Evolutionary conservation across 1,139 yeast species (phyloP), one percentile per base, ranked within the genome.

Genomic region (Lodderomyces orthopsilosis): DNA sequence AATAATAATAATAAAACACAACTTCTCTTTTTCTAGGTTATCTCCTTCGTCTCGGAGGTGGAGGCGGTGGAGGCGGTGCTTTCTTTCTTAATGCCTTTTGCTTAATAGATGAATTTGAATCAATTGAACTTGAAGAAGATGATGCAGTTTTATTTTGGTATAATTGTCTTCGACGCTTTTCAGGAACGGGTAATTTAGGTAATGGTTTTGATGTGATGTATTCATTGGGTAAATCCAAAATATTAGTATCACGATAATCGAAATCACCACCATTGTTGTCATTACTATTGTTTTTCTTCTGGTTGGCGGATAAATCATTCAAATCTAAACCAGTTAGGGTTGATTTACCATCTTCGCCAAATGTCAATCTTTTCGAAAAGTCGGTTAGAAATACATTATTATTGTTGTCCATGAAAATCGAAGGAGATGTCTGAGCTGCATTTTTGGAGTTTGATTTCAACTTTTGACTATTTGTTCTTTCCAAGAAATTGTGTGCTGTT

Each of bases 1-100:
- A n/a, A n/a, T n/a, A 21, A 21, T 6, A 21, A 21, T 8, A 21
- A 6, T 21, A 21, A 21, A 6, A 6, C 5, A 21, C 23, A 21
- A 6, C 7, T 21, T 28, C 19, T 32, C 32, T 14, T 35, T 32
- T 34, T 18, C 28, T 32, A 10, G 4, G 7, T 36, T 22, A 38
- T 38, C 27, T 28, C 19, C 36, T 23, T 15, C 50, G 38, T 37
- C 49, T 44, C 30, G 60, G 53, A 13, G 59, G 59, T 14, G 61
- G 63, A 2, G 68, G 65, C 6, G 75, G 75, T 1, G 77, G 76
- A 1, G 75, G 74, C 1, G 76, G 76, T 1, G 76, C 68, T 42
- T 56, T 61, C 46, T 68, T 69, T 38, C 52, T 62, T 43, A 56
- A 48, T 6, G 72, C 71, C 45, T 67, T 68, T 28, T 55, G 53